Evolutionary conservation across 176 grass and related monocot genomes (phyloP), one percentile per base, ranked within the genome.

Genomic region (Carex pumila): DNA sequence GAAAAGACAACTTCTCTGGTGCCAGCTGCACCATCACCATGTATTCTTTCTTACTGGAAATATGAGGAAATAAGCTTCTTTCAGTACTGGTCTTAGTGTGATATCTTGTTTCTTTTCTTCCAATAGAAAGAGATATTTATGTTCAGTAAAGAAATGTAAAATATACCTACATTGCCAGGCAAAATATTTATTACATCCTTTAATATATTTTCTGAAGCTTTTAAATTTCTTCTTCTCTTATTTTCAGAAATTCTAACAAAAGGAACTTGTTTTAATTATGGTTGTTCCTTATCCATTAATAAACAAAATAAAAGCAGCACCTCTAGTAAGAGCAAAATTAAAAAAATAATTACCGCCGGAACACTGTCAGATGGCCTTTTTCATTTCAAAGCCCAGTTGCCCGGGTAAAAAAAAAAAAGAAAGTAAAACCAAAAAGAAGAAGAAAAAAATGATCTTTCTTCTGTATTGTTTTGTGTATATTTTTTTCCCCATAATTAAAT

Each of bases 381-480:
- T 81, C 79, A 81, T 63, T 59, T 57, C 6, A 47, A 19, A 12
- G 75, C 55, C 71, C 71, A 76, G 41, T 76, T 45, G 57, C n/a
- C 75, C 75, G 34, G 31, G 52, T 2, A 63, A 61, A 21, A 41
- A 39, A 62, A 1, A 61, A 22, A 19, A 19, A n/a, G n/a, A n/a
- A 61, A 10, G 9, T 1, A 25, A n/a, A 62, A 37, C 36, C 7
- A 18, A 17, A 6, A 68, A 39, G 34, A 25, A 25, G 1, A 68
- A 68, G 6, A 41, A 69, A 12, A 41, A 39, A 8, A 2, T 68
- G 34, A 41, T 69, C 1, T 39, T 5, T 14, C 34, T 18, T 7
- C 5, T 70, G 18, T 41, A 41, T 70, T 39, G 37, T 39, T 39
- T 39, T 39, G 37, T 39, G 37, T 39, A 39, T 39, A 39, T 54